Conservation (phyloP, 306 rosid genomes). For the Potentilla sterilis region DNA sequence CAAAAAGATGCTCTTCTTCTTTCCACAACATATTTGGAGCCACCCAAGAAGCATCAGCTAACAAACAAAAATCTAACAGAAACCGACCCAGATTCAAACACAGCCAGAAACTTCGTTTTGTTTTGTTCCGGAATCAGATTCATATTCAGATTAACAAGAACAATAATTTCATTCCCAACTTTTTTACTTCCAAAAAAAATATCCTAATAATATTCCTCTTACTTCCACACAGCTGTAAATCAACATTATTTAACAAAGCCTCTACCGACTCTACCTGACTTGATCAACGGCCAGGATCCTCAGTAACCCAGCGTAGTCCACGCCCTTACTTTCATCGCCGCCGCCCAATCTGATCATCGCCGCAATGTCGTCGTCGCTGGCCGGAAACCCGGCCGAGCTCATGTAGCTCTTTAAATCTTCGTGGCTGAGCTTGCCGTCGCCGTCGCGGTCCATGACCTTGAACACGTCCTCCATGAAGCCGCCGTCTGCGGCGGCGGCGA, state of each 20-base stretch:
- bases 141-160: not conserved
- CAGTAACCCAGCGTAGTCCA: conserved; percentile 62
- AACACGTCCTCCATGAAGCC: conserved; percentile 81
- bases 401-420: conserved; percentile 65
- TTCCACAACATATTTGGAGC: not conserved
- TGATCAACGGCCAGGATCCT: conserved; percentile 61
- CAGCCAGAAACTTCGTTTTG: not conserved
- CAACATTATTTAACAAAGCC: not conserved
- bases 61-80: not conserved
- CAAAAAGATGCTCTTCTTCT: not conserved
- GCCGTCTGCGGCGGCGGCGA: conserved; percentile 11
- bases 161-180: not conserved
- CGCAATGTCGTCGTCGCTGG: conserved; percentile 57
- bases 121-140: not conserved
- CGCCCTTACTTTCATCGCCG: conserved; percentile 56
- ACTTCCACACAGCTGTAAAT: not conserved
- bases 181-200: not conserved
- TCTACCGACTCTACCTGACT: not conserved
- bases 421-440: conserved; percentile 79
- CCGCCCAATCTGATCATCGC: conserved; percentile 75
- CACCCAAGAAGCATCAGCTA: not conserved
- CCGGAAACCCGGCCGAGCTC: conserved; percentile 54
- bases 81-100: not conserved
- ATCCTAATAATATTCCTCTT: not conserved
- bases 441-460: conserved; percentile 82